A percentile compares a stretch with the other conserved stretches of the same genome.
Evolutionary conservation across 495 filamentous ascomycete species (phyloP).

Genomic region (Daldinia childiae): DNA sequence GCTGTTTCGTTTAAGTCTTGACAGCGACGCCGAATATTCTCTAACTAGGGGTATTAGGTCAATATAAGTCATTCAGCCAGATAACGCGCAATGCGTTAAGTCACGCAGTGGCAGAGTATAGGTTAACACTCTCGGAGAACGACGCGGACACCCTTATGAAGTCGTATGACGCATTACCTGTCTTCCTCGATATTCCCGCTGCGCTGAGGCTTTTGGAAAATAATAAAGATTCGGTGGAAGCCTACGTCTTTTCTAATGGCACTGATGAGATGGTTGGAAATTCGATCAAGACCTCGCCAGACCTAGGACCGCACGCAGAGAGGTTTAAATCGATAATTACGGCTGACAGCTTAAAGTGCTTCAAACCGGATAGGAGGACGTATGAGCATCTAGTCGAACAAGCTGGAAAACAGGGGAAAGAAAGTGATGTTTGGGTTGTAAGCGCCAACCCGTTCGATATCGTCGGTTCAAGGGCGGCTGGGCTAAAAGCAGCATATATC

Average conservation of each 20-base stretch:
- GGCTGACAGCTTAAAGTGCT: conserved; percentile 67
- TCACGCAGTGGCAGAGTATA: conserved; percentile 70
- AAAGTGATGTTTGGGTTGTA: conserved; percentile 73
- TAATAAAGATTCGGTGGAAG: conserved; percentile 48
- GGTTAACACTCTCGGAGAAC: conserved; percentile 50
- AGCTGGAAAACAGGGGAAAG: conserved; percentile 58
- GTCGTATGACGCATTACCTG: conserved; percentile 73
- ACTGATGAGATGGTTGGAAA: conserved; percentile 69
- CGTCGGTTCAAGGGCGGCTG: conserved; percentile 62
- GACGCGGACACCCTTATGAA: conserved; percentile 63
- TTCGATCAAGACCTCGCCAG: conserved; percentile 65
- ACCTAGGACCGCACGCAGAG: conserved; percentile 56
- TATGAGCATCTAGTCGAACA: conserved; percentile 69
- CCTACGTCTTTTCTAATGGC: conserved; percentile 82
- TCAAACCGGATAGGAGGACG: conserved; percentile 73
- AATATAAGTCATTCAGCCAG: conserved; percentile 71
- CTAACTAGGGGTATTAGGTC: conserved; percentile 51
- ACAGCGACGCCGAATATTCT: background rate
- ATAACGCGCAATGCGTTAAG: conserved; percentile 70
- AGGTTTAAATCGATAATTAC: conserved; percentile 68
- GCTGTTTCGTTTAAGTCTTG: background rate
- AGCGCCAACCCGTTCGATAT: conserved; percentile 85
- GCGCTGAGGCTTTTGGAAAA: conserved; percentile 59
- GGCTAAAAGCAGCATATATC: conserved; percentile 75
- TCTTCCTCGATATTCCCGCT: conserved; percentile 73